Evolutionary conservation across 208 protist genomes (phyloP).

Genomic region (Trypanosoma brucei): DNA sequence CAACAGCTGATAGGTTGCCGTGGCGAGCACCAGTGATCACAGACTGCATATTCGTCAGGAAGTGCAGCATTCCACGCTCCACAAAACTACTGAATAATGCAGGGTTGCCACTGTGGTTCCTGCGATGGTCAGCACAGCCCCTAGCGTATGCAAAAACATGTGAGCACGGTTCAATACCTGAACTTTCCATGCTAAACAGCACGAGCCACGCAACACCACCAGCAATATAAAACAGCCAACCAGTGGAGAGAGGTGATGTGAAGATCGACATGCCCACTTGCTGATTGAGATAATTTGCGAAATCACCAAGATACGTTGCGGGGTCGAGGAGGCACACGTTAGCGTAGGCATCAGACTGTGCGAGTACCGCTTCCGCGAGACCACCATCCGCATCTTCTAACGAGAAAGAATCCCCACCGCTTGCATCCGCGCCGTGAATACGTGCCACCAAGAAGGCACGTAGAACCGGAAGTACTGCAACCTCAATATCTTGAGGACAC

Average conservation of each 20-base stretch:
- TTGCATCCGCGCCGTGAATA: conserved; percentile 20
- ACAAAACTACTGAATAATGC: conserved; percentile 44
- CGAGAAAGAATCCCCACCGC: not conserved
- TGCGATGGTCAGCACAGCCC: conserved; percentile 58
- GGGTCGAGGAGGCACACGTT: conserved; percentile 47
- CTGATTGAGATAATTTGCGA: conserved; percentile 50
- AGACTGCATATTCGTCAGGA: conserved; percentile 56
- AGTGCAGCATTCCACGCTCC: conserved; percentile 65
- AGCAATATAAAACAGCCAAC: conserved; percentile 79
- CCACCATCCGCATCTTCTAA: conserved; percentile 32
- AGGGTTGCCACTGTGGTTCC: conserved; percentile 7
- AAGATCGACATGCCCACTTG: conserved; percentile 44
- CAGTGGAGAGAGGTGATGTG: conserved; percentile 46
- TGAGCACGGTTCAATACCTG: conserved; percentile 34
- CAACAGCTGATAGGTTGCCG: conserved; percentile 35
- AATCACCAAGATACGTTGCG: conserved; percentile 32
- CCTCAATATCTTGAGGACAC: conserved; percentile 40
- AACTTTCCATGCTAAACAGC: conserved; percentile 41
- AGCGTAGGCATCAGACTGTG: conserved; percentile 48
- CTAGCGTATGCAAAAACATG: conserved; percentile 64
- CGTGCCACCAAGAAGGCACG: conserved; percentile 50
- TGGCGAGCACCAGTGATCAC: conserved; percentile 51
- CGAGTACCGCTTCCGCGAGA: conserved; percentile 43
- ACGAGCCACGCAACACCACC: conserved; percentile 49
- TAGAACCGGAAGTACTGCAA: conserved; percentile 36